Evolutionary conservation across 768 basidiomycete species (phyloP).

Genomic region (Strobilomyces echinocephalus): DNA sequence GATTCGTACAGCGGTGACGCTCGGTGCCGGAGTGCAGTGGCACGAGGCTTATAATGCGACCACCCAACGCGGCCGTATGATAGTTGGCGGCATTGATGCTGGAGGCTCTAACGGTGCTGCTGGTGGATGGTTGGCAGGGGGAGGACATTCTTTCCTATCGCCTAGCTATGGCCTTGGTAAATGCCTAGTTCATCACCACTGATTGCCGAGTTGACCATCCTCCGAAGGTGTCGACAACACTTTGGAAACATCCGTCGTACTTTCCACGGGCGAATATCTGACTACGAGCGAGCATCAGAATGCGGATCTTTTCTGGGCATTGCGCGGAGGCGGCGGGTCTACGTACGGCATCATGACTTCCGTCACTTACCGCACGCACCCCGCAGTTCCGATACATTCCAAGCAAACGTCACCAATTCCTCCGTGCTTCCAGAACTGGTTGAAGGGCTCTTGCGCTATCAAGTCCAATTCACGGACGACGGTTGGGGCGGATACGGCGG

Average conservation of each 20-base stretch:
- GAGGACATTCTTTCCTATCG: conserved; percentile 40
- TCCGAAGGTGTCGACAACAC: conserved; percentile 43
- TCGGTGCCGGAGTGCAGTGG: conserved; percentile 46
- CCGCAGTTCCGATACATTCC: conserved; percentile 33
- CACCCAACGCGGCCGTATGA: conserved; percentile 30
- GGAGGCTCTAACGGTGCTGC: conserved; percentile 33
- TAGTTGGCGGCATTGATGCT: conserved; percentile 39
- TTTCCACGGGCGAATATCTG: conserved; percentile 37
- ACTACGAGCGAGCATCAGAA: conserved; percentile 38
- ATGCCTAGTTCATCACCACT: not conserved
- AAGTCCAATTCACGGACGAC: conserved; percentile 32
- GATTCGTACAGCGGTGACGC: conserved; percentile 24
- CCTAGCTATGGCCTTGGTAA: conserved; percentile 42
- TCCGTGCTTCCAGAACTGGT: conserved; percentile 29
- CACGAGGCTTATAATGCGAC: conserved; percentile 37
- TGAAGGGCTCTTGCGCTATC: conserved; percentile 28
- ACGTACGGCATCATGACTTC: conserved; percentile 47
- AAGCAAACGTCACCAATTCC: conserved; percentile 31
- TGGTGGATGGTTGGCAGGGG: conserved; percentile 47
- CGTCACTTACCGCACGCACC: conserved; percentile 44
- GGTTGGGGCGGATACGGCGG: conserved; percentile 41
- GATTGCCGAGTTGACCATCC: not conserved
- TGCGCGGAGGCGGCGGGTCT: conserved; percentile 46
- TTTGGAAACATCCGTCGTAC: conserved; percentile 42
- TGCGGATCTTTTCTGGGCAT: conserved; percentile 48